Evolutionary conservation across 1,284 basidiomycete species (phyloP).

Genomic region (Mycosarcoma mackinlayi): DNA sequence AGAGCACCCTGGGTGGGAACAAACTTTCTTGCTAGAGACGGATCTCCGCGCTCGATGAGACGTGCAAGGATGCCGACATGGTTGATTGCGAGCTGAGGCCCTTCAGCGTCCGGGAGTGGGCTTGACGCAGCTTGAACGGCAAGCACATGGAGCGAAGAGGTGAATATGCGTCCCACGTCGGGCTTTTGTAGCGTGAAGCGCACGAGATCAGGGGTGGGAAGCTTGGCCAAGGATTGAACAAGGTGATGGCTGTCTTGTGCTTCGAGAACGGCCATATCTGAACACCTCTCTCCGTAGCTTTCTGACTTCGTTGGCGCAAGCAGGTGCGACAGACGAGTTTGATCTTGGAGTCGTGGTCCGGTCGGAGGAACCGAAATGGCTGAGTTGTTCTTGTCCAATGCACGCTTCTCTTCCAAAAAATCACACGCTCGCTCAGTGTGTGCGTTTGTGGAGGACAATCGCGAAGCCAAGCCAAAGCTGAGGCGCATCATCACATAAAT

Average conservation of each 20-base stretch:
- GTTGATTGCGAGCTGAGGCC: neutral
- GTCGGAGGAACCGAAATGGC: no score
- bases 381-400: neutral
- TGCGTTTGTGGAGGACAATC: constrained; percentile 1
- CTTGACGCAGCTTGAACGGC: constrained; percentile 18
- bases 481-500: no score
- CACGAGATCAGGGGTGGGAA: constrained; percentile 27
- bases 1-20: constrained; percentile 43
- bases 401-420: constrained; percentile 2
- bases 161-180: constrained; percentile 27
- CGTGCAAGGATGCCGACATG: constrained; percentile 36
- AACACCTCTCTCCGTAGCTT: no score
- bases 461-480: no score
- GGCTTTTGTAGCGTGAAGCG: constrained; percentile 38
- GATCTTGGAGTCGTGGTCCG: no score
- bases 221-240: constrained; percentile 13
- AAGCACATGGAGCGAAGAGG: constrained; percentile 30
- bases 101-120: constrained; percentile 2
- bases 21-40: constrained; percentile 44
- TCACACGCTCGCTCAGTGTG: no score
- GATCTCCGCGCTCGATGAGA: constrained; percentile 49
- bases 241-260: constrained; percentile 18
- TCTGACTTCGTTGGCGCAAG: no score
- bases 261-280: constrained; percentile 12
- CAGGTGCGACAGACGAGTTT: no score